phyloP scores from a whole-genome alignment of 305 asterid species.

The Striga hermonthica region DNA sequence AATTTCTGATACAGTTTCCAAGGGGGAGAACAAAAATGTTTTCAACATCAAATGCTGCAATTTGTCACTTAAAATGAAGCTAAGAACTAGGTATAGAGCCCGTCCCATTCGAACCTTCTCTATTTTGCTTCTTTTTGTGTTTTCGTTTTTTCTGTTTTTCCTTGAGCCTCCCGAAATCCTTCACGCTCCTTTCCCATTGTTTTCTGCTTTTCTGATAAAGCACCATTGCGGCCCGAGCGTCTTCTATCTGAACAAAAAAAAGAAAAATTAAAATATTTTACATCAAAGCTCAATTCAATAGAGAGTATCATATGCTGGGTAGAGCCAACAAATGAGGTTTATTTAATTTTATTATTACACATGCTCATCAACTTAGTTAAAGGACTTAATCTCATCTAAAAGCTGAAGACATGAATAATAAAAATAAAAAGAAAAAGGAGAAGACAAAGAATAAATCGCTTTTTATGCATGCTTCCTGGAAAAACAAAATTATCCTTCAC shows the following conservation, averaged over 20 bases:
- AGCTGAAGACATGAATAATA: neutral
- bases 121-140: constrained; percentile 41
- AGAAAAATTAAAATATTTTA: no score
- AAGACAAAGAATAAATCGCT: neutral
- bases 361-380: no score
- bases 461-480: neutral
- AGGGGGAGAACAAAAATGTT: no score
- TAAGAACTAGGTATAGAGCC: neutral
- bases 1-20: no score
- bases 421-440: neutral
- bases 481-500: neutral
- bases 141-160: constrained; percentile 60
- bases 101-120: constrained; percentile 7
- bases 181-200: constrained; percentile 71
- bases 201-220: constrained; percentile 61
- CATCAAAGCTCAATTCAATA: no score
- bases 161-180: constrained; percentile 57
- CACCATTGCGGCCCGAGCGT: constrained; percentile 88
- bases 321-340: no score
- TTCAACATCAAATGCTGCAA: no score
- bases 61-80: constrained; percentile 12
- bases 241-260: constrained; percentile 58
- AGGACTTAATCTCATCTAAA: neutral
- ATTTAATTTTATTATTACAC: no score
- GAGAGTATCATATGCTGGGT: no score